A percentile compares a stretch with the other conserved stretches of the same genome.
phyloP scores from a whole-genome alignment of 495 filamentous ascomycete genomes.

The Neurospora sp. region DNA sequence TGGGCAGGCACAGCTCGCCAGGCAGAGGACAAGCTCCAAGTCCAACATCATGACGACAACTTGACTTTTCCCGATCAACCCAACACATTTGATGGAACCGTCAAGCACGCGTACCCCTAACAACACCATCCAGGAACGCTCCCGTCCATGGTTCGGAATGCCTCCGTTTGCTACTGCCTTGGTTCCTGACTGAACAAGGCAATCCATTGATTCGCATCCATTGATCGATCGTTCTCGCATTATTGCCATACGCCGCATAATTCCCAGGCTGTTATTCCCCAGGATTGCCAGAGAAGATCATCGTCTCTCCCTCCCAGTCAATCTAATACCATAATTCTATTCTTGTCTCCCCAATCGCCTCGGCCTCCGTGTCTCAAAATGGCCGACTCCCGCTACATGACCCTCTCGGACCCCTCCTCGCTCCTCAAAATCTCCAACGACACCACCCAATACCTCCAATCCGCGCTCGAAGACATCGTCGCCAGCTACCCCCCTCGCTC shows the following conservation, averaged over 20 bases:
- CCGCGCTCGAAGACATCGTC: conserved; percentile 25
- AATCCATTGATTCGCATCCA: background rate
- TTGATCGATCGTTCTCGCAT: background rate
- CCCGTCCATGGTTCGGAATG: background rate
- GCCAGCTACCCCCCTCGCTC: conserved; percentile 19
- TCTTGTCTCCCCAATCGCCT: background rate
- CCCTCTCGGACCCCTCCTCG: background rate
- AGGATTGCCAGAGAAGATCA: background rate
- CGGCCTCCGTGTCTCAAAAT: background rate
- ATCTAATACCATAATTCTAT: background rate
- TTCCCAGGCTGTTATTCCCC: background rate
- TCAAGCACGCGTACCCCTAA: background rate
- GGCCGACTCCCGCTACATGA: conserved; percentile 8
- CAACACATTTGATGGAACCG: background rate
- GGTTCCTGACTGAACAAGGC: background rate
- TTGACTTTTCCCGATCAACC: background rate
- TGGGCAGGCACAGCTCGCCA: background rate
- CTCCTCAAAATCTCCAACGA: conserved; percentile 5
- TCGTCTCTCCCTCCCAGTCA: no score
- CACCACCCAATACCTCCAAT: conserved; percentile 9
- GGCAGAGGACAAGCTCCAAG: background rate
- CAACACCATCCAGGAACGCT: background rate
- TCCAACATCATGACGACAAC: background rate
- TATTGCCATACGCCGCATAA: background rate
- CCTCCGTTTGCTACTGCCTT: background rate